phyloP scores from a whole-genome alignment of 805 yeast genomes.

The Tetrapisispora namnaoensis region DNA sequence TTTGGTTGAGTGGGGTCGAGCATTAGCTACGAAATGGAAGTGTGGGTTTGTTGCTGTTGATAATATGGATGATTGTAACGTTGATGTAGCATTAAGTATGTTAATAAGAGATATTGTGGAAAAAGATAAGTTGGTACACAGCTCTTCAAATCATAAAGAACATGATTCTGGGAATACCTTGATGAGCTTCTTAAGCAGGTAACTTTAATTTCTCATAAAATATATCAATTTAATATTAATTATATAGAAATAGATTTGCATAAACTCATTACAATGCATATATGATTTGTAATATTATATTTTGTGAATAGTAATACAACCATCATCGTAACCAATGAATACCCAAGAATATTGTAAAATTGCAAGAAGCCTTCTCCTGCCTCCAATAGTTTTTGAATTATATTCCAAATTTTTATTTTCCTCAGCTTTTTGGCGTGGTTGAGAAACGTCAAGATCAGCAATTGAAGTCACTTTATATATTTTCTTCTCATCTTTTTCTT shows the following conservation, averaged over 20 bases:
- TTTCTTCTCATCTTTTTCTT: background rate
- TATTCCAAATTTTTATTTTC: too few species aligned
- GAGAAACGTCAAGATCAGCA: background rate
- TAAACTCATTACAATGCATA: background rate
- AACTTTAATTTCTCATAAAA: background rate
- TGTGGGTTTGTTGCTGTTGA: conserved; percentile 60
- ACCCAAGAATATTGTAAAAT: conserved; percentile 18
- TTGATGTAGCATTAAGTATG: conserved; percentile 48
- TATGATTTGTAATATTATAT: background rate
- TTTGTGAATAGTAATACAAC: conserved; percentile 14
- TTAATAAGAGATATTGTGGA: conserved; percentile 54
- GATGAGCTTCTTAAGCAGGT: conserved; percentile 3
- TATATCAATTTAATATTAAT: background rate
- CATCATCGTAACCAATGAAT: conserved; percentile 27
- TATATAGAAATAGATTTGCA: background rate
- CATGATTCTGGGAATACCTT: background rate
- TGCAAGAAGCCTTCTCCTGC: conserved; percentile 11
- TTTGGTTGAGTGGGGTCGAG: conserved; percentile 46
- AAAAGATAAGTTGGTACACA: conserved; percentile 23
- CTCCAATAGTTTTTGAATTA: conserved; percentile 3
- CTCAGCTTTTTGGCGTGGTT: background rate
- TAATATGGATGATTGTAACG: conserved; percentile 38
- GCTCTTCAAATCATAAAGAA: background rate
- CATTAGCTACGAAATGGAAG: conserved; percentile 51
- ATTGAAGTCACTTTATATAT: background rate